Base-by-base conservation (phyloP, 768 basidiomycete species). In the Paxillus rubicundulus region DNA sequence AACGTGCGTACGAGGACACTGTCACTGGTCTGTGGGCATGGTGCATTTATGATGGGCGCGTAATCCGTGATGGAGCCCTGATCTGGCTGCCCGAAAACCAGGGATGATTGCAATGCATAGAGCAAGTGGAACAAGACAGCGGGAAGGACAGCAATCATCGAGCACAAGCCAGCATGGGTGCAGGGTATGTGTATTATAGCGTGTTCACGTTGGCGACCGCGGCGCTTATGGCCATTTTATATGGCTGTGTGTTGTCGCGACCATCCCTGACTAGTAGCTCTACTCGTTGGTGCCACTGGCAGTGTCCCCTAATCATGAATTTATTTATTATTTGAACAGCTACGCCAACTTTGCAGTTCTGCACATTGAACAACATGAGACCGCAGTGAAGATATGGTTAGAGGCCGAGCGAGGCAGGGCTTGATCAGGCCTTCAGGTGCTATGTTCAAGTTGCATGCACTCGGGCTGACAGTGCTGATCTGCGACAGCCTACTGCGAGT, bases 1-100 rank as follows among this genome's bases (percentile, higher is more conserved):
- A 81, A 80, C 10, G 69, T 61, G 53, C 85, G 81, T 17, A 85
- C 66, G 51, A 86, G 78, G 70, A 44, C 45, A 5, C 16, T 17
- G 6, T 24, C 24, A 30, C 33, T 9, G 42, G 77, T 50, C 50
- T 80, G 72, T 9, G 82, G 82, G 58, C 84, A 86, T 44, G 75
- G 67, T 3, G 73, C 73, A 56, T 77, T 77, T 9, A 70, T 54
- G 3, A 59, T 61, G 0, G 84, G 85, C 0, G 82, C 82, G 50
- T 85, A 86, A 63, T 78, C 76, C 0, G 72, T 61, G 18, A 77
- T 67, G 2, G 69, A 62, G 52, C 56, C 0, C 6, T 7, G 13
- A 32, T 30, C 17, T 5, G 37, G 58, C 53, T 72, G 69, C 5
- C 36, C 54, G n/a, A 47, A 16, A 38, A 45, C 45, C 18, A 14